phyloP scores from a whole-genome alignment of 208 protist species.

The Naegleria gruberi region DNA sequence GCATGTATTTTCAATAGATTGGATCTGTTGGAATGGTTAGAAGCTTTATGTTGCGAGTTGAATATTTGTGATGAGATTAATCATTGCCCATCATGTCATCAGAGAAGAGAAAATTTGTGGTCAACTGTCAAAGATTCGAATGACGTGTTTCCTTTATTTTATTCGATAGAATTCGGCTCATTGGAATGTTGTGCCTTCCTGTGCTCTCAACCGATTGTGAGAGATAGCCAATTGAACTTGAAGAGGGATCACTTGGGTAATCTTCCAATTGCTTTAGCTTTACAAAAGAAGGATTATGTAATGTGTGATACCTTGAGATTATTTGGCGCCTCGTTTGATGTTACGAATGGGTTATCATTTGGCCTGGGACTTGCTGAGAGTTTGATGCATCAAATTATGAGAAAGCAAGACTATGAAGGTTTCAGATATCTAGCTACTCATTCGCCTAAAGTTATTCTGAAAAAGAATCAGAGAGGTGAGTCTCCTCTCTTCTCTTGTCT shows the following conservation, averaged over 20 bases:
- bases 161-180: neutral
- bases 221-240: neutral
- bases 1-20: neutral
- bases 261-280: neutral
- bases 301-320: neutral
- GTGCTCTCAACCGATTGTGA: neutral
- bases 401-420: neutral
- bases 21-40: neutral
- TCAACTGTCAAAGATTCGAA: neutral
- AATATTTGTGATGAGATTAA: neutral
- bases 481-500: neutral
- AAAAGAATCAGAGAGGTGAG: neutral
- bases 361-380: neutral
- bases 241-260: neutral
- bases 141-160: neutral
- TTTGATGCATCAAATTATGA: neutral
- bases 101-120: neutral
- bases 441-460: neutral
- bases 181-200: neutral
- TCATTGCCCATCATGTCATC: neutral
- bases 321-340: neutral
- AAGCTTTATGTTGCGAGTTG: neutral
- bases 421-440: neutral
- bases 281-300: neutral
- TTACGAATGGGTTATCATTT: neutral